Conservation (phyloP, 352 stramenopile species). For the Elongisporangium prolatum region DNA sequence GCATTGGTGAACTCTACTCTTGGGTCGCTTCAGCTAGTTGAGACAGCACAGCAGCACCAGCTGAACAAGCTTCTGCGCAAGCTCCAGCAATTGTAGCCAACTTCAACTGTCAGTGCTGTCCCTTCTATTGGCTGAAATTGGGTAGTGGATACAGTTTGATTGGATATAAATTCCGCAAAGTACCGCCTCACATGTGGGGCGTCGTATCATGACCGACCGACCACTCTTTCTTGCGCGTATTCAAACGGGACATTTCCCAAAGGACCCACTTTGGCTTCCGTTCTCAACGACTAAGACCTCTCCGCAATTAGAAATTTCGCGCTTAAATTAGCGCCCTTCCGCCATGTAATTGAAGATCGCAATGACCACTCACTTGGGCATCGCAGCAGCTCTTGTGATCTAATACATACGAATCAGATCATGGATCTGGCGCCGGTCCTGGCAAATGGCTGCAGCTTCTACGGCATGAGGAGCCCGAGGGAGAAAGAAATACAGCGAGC, state of each 20-base stretch:
- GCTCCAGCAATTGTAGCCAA: neutral
- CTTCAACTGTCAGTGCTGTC: neutral
- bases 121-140: constrained; percentile 5
- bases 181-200: neutral
- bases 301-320: neutral
- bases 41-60: neutral
- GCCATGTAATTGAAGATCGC: neutral
- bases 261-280: no score
- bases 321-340: neutral
- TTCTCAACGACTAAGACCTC: neutral
- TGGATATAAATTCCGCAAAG: neutral
- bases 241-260: no score
- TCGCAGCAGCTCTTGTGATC: no score
- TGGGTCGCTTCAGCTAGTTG: neutral
- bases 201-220: neutral
- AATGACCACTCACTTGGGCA: neutral
- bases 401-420: no score
- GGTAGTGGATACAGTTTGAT: neutral
- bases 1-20: neutral
- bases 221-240: neutral
- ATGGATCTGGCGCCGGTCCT: no score
- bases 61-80: neutral
- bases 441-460: no score
- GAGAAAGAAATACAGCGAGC: neutral
- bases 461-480: neutral